Base-by-base conservation (phyloP, 495 filamentous ascomycete genomes). In the Penicillium soppii region DNA sequence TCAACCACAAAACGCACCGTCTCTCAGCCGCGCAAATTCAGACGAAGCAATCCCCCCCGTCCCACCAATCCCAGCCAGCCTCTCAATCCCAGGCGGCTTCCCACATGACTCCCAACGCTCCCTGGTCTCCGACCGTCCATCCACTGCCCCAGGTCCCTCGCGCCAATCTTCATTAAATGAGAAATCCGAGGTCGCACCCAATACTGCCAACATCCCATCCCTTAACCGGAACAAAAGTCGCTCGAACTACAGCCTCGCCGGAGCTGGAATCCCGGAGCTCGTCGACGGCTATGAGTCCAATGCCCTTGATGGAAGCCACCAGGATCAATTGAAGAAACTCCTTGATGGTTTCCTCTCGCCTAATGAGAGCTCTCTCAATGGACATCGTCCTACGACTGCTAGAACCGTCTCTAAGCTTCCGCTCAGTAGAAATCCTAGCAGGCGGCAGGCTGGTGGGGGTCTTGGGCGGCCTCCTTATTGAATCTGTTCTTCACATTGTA, bases 391-490 rank as follows among this genome's bases (percentile, higher is more conserved):
- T 12, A 22, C 51, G 20, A 52, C 57, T 8, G 51, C 46, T 23
- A 29, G 44, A 19, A 32, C 47, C 20, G 10, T 47, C 7, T 53
- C 61, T 23, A 56, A 53, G 58, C 25, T 33, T 44, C 27, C 57
- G 37, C 40, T 55, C n/a, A 19, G 23, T 43, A 50, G 61, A 40
- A 52, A 40, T 36, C 36, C 43, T 6, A 58, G 54, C 40, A 56
- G 60, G 56, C 68, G 68, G 17, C 58, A 57, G 35, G 53, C 55
- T 30, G 68, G 56, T n/a, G 55, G 59, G 27, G 68, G 68, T 22
- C 63, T 77, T 33, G 72, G 74, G 41, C 68, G 71, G 13, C 74
- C 74, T 20, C 74, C 74, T 2, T 77, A 77, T 51, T 77, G 57
- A 59, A 43, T 50, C 25, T 75, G 52, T 56, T 42, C 42, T 39